Conservation (phyloP, 177 flowering plant species). For the Vitis hybrid region DNA sequence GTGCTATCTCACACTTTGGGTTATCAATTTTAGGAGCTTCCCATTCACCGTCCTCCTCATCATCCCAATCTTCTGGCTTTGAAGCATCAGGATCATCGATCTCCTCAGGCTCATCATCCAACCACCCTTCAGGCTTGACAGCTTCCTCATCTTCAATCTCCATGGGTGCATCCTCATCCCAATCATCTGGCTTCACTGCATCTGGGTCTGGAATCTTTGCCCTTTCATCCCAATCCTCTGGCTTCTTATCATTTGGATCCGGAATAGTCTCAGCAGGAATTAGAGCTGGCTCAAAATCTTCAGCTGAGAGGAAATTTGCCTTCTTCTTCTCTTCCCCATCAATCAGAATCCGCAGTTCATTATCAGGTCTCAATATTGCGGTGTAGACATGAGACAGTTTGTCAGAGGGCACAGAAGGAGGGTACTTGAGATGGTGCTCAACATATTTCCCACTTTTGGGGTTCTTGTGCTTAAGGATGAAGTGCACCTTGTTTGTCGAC, state of each 20-base stretch:
- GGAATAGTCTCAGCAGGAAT: slow-evolving; percentile 61
- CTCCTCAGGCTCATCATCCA: slow-evolving; percentile 78
- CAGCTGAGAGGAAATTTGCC: slow-evolving; percentile 48
- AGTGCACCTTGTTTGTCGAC: slow-evolving; percentile 65
- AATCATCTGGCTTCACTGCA: slow-evolving; percentile 68
- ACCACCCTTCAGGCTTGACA: slow-evolving; percentile 21
- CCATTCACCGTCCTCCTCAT: no score
- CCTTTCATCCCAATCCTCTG: slow-evolving; percentile 81
- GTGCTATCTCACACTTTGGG: slow-evolving; percentile 59
- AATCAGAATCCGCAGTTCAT: slow-evolving; percentile 46
- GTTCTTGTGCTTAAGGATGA: slow-evolving; percentile 65
- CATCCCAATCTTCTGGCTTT: slow-evolving; percentile 16
- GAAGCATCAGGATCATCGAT: slow-evolving; percentile 65
- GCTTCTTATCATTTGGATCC: slow-evolving; percentile 69
- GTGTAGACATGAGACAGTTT: slow-evolving; percentile 62
- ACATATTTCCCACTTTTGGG: slow-evolving; percentile 59
- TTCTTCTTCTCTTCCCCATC: slow-evolving; percentile 75
- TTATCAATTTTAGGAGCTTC: slow-evolving; percentile 42
- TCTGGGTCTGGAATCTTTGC: slow-evolving; percentile 61
- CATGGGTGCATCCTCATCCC: slow-evolving; percentile 81
- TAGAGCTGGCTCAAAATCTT: slow-evolving; percentile 68
- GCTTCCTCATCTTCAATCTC: slow-evolving; percentile 75
- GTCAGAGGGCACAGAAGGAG: slow-evolving; percentile 65
- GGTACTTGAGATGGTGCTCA: slow-evolving; percentile 67
- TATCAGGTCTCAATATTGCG: slow-evolving; percentile 54